Percentiles rank a stretch among this genome's conserved stretches.
Evolutionary conservation across 2,329 filamentous ascomycete genomes (phyloP).

Genomic region (Colletotrichum sublineola): DNA sequence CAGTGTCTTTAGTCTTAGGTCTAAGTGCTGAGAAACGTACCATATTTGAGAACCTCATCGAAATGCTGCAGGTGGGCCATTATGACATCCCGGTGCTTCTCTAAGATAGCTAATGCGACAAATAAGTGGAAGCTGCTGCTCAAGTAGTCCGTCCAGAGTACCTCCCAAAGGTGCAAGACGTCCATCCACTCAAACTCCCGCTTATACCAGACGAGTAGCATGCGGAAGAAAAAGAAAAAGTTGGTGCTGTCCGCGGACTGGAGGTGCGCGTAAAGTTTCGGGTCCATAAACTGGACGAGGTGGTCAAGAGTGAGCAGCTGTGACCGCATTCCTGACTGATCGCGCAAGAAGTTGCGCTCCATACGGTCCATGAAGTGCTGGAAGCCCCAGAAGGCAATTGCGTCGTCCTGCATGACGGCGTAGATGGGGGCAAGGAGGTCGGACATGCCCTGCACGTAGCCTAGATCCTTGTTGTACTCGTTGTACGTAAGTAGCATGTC

Average conservation of each 20-base stretch:
- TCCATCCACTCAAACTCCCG: conserved; percentile 94
- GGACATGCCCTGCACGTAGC: conserved; percentile 99
- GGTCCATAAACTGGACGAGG: conserved; percentile 96
- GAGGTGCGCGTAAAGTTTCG: conserved; percentile 91
- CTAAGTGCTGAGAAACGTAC: conserved; percentile 63
- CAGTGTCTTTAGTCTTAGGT: conserved; percentile 25
- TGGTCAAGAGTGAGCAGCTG: conserved; percentile 94
- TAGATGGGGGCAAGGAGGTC: conserved; percentile 96
- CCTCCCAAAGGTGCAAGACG: conserved; percentile 90
- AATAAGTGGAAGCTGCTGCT: conserved; percentile 95
- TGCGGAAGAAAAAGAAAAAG: conserved; percentile 99
- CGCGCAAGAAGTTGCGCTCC: conserved; percentile 96
- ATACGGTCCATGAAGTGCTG: conserved; percentile 97
- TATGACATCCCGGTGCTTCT: conserved; percentile 96
- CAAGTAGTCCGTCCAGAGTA: conserved; percentile 92
- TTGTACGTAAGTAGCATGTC: conserved; percentile 99
- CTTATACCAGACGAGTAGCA: conserved; percentile 99
- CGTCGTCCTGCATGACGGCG: conserved; percentile 96
- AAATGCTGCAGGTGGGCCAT: conserved; percentile 95
- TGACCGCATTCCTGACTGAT: conserved; percentile 95
- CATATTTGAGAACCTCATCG: conserved; percentile 96
- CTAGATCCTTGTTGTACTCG: conserved; percentile 94
- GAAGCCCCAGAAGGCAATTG: conserved; percentile 96
- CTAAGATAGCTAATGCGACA: conserved; percentile 90
- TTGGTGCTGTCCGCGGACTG: conserved; percentile 94